phyloP scores from a whole-genome alignment of 2,329 filamentous ascomycete genomes.

The Aspergillus sp. region DNA sequence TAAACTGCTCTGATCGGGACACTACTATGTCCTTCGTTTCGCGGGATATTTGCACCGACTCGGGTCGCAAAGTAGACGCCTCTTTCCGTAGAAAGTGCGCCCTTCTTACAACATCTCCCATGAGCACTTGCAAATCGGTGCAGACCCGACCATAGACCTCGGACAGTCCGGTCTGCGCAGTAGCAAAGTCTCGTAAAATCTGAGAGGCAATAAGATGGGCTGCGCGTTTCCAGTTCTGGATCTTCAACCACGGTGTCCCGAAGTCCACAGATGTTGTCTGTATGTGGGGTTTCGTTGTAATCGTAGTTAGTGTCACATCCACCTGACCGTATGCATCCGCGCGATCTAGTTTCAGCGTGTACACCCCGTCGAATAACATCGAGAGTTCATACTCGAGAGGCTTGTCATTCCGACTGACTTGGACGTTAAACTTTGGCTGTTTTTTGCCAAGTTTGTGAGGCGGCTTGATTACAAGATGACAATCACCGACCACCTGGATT shows the following conservation, averaged over 20 bases:
- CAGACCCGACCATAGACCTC: slow-evolving; percentile 41
- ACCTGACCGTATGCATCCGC: slow-evolving; percentile 52
- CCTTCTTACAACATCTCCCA: slow-evolving; percentile 40
- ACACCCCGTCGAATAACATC: slow-evolving; percentile 55
- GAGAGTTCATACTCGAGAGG: slow-evolving; percentile 49
- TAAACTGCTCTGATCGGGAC: slow-evolving; percentile 37
- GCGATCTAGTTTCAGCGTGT: slow-evolving; percentile 52
- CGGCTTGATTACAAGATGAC: slow-evolving; percentile 55
- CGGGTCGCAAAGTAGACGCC: slow-evolving; percentile 27
- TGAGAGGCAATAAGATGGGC: slow-evolving; percentile 39
- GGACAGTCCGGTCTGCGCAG: slow-evolving; percentile 41
- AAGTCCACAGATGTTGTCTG: slow-evolving; percentile 45
- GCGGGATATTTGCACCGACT: slow-evolving; percentile 26
- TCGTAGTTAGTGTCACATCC: slow-evolving; percentile 50
- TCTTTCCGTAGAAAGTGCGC: slow-evolving; percentile 37
- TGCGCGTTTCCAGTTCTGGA: slow-evolving; percentile 48
- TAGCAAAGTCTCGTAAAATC: slow-evolving; percentile 38
- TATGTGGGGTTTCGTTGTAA: slow-evolving; percentile 36
- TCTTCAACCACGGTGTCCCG: slow-evolving; percentile 50
- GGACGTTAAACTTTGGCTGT: slow-evolving; percentile 51
- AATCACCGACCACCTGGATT: slow-evolving; percentile 56
- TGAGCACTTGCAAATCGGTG: slow-evolving; percentile 40
- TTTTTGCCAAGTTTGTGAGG: slow-evolving; percentile 48
- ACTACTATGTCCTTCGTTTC: slow-evolving; percentile 29
- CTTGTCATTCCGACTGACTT: slow-evolving; percentile 47